Conservation (phyloP, 2,329 filamentous ascomycete genomes). For the Trichoderma sp. region DNA sequence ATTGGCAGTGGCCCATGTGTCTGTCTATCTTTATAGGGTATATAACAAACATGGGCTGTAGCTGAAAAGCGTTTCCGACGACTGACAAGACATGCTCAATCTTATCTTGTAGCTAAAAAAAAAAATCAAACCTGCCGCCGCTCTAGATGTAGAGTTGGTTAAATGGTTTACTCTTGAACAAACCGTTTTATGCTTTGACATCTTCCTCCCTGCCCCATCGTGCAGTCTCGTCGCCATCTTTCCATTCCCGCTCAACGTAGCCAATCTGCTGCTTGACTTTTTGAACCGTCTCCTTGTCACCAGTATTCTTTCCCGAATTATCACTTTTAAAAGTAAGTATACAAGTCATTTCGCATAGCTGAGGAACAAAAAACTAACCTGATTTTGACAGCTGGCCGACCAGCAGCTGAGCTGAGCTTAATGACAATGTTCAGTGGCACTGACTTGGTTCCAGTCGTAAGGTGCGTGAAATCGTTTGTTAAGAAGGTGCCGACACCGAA, state of each 20-base stretch:
- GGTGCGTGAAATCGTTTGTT: slow-evolving; percentile 87
- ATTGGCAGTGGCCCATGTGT: slow-evolving; percentile 1
- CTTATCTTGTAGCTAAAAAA: neutral
- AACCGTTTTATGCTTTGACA: slow-evolving; percentile 26
- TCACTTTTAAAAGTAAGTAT: slow-evolving; percentile 49
- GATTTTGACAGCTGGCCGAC: slow-evolving; percentile 85
- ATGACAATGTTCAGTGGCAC: slow-evolving; percentile 96
- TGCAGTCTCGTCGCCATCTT: slow-evolving; percentile 77
- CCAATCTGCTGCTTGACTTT: slow-evolving; percentile 83
- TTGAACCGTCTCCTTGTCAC: slow-evolving; percentile 74
- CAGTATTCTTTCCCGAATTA: slow-evolving; percentile 93
- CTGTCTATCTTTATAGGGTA: slow-evolving; percentile 22
- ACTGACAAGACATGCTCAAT: neutral
- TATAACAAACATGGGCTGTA: slow-evolving; percentile 4
- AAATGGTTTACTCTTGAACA: neutral
- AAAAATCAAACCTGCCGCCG: neutral
- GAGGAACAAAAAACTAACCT: slow-evolving; percentile 45
- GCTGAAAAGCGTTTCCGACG: neutral
- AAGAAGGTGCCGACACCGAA: slow-evolving; percentile 96
- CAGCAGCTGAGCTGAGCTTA: slow-evolving; percentile 84
- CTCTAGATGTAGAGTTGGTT: neutral
- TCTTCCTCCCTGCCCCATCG: slow-evolving; percentile 69
- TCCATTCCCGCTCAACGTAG: slow-evolving; percentile 84
- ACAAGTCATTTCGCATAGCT: neutral
- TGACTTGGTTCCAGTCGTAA: slow-evolving; percentile 76